phyloP scores from a whole-genome alignment of 495 filamentous ascomycete genomes.

The Penicillium maclennaniae region DNA sequence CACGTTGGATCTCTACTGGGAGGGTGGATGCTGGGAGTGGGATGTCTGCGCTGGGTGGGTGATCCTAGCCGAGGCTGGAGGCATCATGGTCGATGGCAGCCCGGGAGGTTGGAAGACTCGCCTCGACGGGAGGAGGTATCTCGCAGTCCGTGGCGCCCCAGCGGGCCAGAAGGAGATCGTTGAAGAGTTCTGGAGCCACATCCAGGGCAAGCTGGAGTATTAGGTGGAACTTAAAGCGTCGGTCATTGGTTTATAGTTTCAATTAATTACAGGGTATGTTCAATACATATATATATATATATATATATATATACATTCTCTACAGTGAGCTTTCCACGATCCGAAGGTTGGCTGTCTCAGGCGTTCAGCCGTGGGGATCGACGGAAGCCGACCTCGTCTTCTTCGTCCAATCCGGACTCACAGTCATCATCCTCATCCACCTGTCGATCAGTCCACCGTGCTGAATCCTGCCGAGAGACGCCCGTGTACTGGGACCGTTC shows the following conservation, averaged over 20 bases:
- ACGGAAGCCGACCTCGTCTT: slow-evolving; percentile 21
- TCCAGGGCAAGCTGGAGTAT: slow-evolving; percentile 35
- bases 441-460: slow-evolving; percentile 37
- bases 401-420: slow-evolving; percentile 23
- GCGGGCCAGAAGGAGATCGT: slow-evolving; percentile 70
- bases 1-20: slow-evolving; percentile 82
- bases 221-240: slow-evolving; percentile 5
- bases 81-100: slow-evolving; percentile 74
- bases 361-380: slow-evolving; percentile 6
- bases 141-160: slow-evolving; percentile 63
- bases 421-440: slow-evolving; percentile 33
- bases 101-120: slow-evolving; percentile 68
- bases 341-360: neutral
- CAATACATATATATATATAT: slow-evolving; percentile 24
- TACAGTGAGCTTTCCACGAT: neutral
- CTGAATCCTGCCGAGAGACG: slow-evolving; percentile 32
- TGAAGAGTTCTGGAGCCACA: slow-evolving; percentile 71
- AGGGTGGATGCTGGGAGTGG: slow-evolving; percentile 93
- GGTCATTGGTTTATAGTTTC: neutral
- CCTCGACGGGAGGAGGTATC: slow-evolving; percentile 74
- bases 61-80: slow-evolving; percentile 80
- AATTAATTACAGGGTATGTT: slow-evolving; percentile 14
- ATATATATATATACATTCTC: slow-evolving; percentile 22
- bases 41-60: slow-evolving; percentile 92
- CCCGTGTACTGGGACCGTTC: slow-evolving; percentile 8